Percentiles rank a stretch among this genome's conserved stretches.
These are phyloP conservation scores for Tetratostichococcus sp. DNA, from an alignment of 139 green algal genomes.

Conservation along the genomic window DNA sequence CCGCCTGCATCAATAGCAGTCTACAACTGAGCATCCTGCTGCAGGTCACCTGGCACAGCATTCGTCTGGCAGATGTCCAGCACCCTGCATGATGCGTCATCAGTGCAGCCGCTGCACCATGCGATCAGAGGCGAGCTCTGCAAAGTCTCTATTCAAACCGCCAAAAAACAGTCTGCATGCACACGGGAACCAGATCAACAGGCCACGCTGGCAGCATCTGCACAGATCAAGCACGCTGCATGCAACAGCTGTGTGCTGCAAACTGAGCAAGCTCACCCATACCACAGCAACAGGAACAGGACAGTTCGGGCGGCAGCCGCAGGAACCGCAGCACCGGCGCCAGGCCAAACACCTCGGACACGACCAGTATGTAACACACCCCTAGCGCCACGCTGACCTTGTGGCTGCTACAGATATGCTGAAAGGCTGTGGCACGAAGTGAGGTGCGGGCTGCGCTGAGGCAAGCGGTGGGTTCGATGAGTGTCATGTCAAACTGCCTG, in stretches of 20 bases:
- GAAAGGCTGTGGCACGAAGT: constrained; percentile 74
- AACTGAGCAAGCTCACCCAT: background rate
- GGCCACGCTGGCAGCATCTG: too few species aligned
- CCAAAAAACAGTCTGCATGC: constrained; percentile 89
- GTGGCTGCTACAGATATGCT: constrained; percentile 58
- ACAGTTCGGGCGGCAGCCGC: constrained; percentile 12
- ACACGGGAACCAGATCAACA: too few species aligned
- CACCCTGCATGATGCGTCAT: background rate
- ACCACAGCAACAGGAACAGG: constrained; percentile 39
- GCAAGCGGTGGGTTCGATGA: too few species aligned
- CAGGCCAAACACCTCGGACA: constrained; percentile 59
- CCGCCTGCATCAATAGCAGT: constrained; percentile 23
- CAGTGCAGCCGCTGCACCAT: constrained; percentile 39
- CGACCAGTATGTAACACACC: constrained; percentile 68
- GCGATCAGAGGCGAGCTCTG: constrained; percentile 73
- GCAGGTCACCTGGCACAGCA: too few species aligned
- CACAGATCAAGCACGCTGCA: too few species aligned
- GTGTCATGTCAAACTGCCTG: too few species aligned
- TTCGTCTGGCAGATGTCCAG: too few species aligned
- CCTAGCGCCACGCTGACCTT: constrained; percentile 51
- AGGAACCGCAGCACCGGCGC: constrained; percentile 33
- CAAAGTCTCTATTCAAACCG: constrained; percentile 76
- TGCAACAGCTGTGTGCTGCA: too few species aligned
- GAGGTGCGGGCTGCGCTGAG: too few species aligned
- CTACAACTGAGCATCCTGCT: too few species aligned